phyloP scores from a whole-genome alignment of 163 green algal genomes.

The Scenedesmus sp. region DNA sequence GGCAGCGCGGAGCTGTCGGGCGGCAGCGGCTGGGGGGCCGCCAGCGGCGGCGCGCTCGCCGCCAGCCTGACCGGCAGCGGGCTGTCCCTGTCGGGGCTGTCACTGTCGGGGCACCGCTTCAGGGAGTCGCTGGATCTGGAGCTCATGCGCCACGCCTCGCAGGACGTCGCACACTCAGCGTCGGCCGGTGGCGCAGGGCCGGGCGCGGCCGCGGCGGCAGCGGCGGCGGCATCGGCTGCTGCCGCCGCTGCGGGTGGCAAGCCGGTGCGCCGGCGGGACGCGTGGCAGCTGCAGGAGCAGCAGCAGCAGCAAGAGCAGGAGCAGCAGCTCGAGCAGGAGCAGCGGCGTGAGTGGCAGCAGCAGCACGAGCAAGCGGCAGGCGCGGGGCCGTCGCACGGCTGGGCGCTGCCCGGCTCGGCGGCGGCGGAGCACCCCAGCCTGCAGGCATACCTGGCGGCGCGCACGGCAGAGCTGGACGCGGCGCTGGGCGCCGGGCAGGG shows the following conservation, averaged over 20 bases:
- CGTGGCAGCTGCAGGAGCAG: background rate
- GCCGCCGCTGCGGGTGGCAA: too few relatives aligned
- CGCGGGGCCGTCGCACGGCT: conserved; percentile 2
- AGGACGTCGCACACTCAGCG: conserved; percentile 4
- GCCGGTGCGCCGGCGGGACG: background rate
- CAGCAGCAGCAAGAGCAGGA: conserved; percentile 20
- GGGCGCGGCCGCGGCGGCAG: background rate
- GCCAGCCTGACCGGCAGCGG: background rate
- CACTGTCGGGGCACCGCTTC: too few relatives aligned
- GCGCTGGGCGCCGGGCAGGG: conserved; percentile 76
- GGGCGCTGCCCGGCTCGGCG: conserved; percentile 10
- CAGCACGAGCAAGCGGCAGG: background rate
- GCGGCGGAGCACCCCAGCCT: background rate
- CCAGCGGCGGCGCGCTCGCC: background rate
- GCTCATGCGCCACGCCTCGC: conserved; percentile 33
- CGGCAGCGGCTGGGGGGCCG: too few relatives aligned
- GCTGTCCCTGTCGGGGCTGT: too few relatives aligned
- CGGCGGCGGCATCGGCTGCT: background rate
- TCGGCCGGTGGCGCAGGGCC: conserved; percentile 24
- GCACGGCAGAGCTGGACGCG: conserved; percentile 44
- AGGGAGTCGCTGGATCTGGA: conserved; percentile 38
- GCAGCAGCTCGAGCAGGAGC: conserved; percentile 28
- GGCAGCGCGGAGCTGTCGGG: too few relatives aligned
- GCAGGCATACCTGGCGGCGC: conserved; percentile 17
- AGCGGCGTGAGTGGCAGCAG: conserved; percentile 1